Conservation (phyloP, 2,329 filamentous ascomycete genomes). For the Aspergillus piperis region DNA sequence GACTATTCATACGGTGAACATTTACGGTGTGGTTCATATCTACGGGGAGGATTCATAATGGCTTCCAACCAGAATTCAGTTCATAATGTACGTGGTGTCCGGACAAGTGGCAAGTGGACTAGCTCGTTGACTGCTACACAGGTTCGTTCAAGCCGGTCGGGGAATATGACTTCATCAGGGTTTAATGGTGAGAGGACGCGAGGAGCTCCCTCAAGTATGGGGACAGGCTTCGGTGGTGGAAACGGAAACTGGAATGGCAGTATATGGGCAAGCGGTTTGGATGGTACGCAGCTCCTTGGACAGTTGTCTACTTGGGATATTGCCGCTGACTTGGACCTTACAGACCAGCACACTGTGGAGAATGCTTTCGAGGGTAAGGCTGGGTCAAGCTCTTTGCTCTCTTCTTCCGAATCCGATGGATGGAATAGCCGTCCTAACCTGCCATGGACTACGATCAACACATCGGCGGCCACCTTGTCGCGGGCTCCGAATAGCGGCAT, state of each 20-base stretch:
- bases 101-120: conserved; percentile 10
- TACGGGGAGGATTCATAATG: conserved; percentile 36
- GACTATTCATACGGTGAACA: background rate
- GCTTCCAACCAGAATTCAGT: conserved; percentile 37
- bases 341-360: conserved; percentile 33
- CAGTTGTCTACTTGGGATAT: background rate
- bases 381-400: conserved; percentile 69
- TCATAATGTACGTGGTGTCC: conserved; percentile 38
- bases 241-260: conserved; percentile 49
- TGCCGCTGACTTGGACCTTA: background rate
- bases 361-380: conserved; percentile 57
- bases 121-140: conserved; percentile 16
- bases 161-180: conserved; percentile 42
- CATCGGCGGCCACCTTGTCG: conserved; percentile 45
- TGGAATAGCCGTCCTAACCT: conserved; percentile 57
- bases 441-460: conserved; percentile 61
- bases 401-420: conserved; percentile 67
- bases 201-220: conserved; percentile 43
- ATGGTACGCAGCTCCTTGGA: conserved; percentile 29
- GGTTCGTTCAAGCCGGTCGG: conserved; percentile 39
- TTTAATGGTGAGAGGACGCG: conserved; percentile 39
- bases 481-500: conserved; percentile 48
- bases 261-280: conserved; percentile 57
- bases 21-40: conserved; percentile 9
- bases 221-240: conserved; percentile 47